Conservation (phyloP, 768 basidiomycete species). For the Pisolithus albus region DNA sequence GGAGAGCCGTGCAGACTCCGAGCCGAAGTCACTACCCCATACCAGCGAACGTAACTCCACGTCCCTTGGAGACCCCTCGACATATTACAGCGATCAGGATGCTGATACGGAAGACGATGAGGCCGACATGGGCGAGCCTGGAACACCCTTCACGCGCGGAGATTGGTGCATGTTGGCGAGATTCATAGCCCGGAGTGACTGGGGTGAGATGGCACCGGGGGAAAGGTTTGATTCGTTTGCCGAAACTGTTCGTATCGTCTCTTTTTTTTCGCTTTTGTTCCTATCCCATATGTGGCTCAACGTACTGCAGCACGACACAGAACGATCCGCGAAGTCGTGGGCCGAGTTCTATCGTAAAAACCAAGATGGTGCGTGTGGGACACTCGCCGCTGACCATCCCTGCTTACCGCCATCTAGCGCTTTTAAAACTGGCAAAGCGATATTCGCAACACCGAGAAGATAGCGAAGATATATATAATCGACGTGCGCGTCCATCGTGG, state of each 20-base stretch:
- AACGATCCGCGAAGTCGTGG: constrained; percentile 52
- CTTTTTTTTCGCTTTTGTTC: not conserved
- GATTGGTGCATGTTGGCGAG: constrained; percentile 56
- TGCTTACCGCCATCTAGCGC: constrained; percentile 13
- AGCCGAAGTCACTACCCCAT: constrained; percentile 15
- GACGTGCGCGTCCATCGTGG: constrained; percentile 19
- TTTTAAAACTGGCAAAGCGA: constrained; percentile 20
- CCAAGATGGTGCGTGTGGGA: constrained; percentile 37
- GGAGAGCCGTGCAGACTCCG: constrained; percentile 18
- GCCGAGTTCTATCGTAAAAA: constrained; percentile 51
- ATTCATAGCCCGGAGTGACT: constrained; percentile 47
- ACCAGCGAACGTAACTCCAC: constrained; percentile 12
- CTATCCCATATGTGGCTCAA: constrained; percentile 1
- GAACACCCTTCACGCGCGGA: constrained; percentile 49
- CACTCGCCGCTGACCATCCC: not conserved
- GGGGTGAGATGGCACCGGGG: constrained; percentile 32
- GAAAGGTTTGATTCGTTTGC: constrained; percentile 54
- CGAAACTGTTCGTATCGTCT: constrained; percentile 36
- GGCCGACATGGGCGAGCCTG: constrained; percentile 45
- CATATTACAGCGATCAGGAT: constrained; percentile 14
- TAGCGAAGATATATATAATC: constrained; percentile 9
- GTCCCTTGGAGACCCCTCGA: constrained; percentile 14
- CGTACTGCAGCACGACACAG: constrained; percentile 38
- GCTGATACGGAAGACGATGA: constrained; percentile 24
- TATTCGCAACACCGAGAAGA: constrained; percentile 14